Evolutionary conservation across 257 asterid genomes (phyloP), one percentile per base, ranked within the genome.

Genomic region (Asclepias syriaca): DNA sequence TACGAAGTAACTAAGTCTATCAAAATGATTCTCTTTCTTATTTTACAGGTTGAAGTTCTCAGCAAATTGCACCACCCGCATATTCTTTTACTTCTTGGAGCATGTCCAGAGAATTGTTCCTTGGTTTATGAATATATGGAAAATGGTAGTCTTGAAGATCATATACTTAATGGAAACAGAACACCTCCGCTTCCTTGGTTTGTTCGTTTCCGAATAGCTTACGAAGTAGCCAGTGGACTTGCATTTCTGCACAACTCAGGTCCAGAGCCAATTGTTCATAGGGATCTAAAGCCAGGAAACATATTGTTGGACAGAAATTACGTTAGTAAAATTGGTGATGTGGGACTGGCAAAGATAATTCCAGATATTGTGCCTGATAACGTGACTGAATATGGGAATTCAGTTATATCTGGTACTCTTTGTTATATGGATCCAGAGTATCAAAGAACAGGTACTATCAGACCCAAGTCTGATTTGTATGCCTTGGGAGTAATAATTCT

Each of bases 271-370:
- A 82, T 90, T 78, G 85, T 93, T 75, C 98, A 93, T 67, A 85
- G 98, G 6, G 98, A 93, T 81, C 78, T 93, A 45, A 93, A 93
- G 77, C 98, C 98, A 1, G 98, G 96, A 74, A 93, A 93, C 77
- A 89, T 93, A 73, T 75, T 93, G 74, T 69, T 93, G 61, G 96
- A 87, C 81, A 87, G 82, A 77, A 74, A 90, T 64, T 86, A 71
- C 5, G 84, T 73, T 55, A 82, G 95, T 81, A 93, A 93, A 82
- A 89, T 93, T 8, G 96, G 96, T 39, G 98, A 93, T 39, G 97
- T 87, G 66, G 98, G 98, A 68, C 77, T 93, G 69, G 97, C 98
- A 39, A 93, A 89, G 57, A 77, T 90, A 40, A 80, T 90, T 9
- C 85, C 85, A 19, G 87, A 89, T 55, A 74, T 79, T 32, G 90